These are phyloP conservation scores for Melocanna baccifera DNA, from an alignment of 176 grass and related monocot species.

Conservation along the genomic window DNA sequence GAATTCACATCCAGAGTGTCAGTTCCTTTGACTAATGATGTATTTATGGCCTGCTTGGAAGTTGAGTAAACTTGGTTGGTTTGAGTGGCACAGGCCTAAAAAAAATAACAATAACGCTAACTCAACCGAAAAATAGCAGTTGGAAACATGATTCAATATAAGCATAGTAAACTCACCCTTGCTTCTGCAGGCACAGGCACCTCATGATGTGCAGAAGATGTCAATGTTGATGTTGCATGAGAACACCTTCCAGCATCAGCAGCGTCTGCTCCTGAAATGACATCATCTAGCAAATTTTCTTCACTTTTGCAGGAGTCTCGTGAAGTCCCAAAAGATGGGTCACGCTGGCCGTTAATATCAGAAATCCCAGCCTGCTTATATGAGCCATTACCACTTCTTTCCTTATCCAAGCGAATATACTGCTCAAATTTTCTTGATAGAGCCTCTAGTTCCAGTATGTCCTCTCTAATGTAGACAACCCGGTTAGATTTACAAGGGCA, in stretches of 20 bases:
- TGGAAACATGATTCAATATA: background rate
- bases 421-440: conserved; percentile 63
- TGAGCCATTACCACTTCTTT: conserved; percentile 29
- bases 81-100: conserved; percentile 16
- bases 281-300: conserved; percentile 13
- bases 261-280: conserved; percentile 21
- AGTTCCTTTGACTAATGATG: conserved; percentile 30
- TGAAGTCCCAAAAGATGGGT: conserved; percentile 35
- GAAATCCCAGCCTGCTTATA: conserved; percentile 18
- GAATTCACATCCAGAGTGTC: conserved; percentile 18
- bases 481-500: conserved; percentile 60
- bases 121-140: background rate
- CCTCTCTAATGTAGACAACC: conserved; percentile 61
- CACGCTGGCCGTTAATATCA: conserved; percentile 12
- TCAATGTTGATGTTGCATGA: conserved; percentile 21
- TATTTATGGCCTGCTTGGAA: conserved; percentile 6
- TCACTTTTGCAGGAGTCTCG: background rate
- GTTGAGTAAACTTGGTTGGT: conserved; percentile 6
- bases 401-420: conserved; percentile 38
- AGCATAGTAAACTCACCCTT: conserved; percentile 25
- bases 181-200: conserved; percentile 22
- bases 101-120: conserved; percentile 19
- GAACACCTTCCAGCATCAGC: conserved; percentile 27
- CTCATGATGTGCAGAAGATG: conserved; percentile 27
- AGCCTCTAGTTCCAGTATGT: conserved; percentile 67